Evolutionary conservation across 345 rosid genomes (phyloP).

Genomic region (Heritiera littoralis): DNA sequence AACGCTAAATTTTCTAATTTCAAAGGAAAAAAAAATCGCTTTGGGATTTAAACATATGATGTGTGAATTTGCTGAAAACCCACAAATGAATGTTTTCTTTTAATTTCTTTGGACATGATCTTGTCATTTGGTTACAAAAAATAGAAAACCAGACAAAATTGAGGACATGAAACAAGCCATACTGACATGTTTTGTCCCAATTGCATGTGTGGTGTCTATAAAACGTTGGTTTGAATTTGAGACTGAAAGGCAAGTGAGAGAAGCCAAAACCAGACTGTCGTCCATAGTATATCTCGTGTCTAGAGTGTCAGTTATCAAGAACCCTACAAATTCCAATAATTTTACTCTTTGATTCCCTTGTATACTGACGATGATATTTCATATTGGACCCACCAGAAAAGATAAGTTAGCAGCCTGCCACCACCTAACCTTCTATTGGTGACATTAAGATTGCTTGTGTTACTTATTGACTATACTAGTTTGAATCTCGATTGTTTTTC

Average conservation of each 20-base stretch:
- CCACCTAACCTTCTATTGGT: conserved; percentile 12
- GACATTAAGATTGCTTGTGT: conserved; percentile 4
- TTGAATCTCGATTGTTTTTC: neutral
- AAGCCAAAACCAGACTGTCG: neutral
- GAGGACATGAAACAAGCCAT: conserved; percentile 4
- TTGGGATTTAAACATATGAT: too few species aligned
- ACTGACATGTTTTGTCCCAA: too few species aligned
- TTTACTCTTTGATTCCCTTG: conserved; percentile 5
- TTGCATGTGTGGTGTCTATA: conserved; percentile 6
- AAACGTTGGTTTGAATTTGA: neutral
- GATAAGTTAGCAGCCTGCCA: neutral
- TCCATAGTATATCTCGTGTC: too few species aligned
- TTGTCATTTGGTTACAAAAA: too few species aligned
- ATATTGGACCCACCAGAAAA: conserved; percentile 14
- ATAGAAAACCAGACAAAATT: neutral
- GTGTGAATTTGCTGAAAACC: too few species aligned
- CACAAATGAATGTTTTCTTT: too few species aligned
- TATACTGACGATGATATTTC: neutral
- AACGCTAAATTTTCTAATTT: too few species aligned
- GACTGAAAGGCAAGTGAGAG: neutral
- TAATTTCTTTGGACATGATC: too few species aligned
- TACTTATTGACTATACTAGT: neutral
- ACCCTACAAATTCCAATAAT: neutral
- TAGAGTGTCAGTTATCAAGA: neutral
- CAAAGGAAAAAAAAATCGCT: too few species aligned